Base-by-base conservation (phyloP, 805 yeast species). In the Saturnispora galanensis region DNA sequence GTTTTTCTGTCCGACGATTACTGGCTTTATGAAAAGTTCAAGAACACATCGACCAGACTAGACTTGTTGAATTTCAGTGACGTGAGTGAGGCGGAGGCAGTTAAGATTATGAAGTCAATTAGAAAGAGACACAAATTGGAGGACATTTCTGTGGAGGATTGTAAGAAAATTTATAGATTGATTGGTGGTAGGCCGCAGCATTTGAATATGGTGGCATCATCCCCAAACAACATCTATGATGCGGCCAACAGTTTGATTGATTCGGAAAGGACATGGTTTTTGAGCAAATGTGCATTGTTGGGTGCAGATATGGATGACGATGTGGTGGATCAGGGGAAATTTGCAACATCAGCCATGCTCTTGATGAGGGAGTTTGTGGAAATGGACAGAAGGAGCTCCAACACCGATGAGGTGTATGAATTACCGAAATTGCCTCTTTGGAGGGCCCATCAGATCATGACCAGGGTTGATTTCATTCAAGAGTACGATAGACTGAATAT, bases 161-260 rank as follows among this genome's bases (percentile, higher is more conserved):
- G 52, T 43, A 35, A 34, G 4, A 62, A 72, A 35, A 70, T 84
- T 3, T 84, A 81, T 57, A 77, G 79, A 47, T 63, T 84, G 32
- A 76, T 84, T 38, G 95, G 95, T 2, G 95, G 95, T 1, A 69
- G 95, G 39, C 88, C 94, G 0, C 95, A 85, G 60, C 90, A 85
- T 59, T 62, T 85, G 3, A 74, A 83, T 2, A 81, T 80, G 39
- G 90, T 82, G 1, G 76, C 84, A 0, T 67, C 26, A 21, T 21
- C 79, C 31, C 81, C 78, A 42, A 50, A 56, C 17, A 76, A 80
- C 52, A 66, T 79, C 53, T 54, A 80, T 30, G 60, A 62, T 31
- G 87, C 87, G 0, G 77, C 85, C 50, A 83, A 83, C 53, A 71
- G 69, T 47, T 68, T 85, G 31, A 83, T 85, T 46, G 93, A 85